Evolutionary conservation across 768 basidiomycete species (phyloP), one percentile per base, ranked within the genome.

Genomic region (Phaffia australis): DNA sequence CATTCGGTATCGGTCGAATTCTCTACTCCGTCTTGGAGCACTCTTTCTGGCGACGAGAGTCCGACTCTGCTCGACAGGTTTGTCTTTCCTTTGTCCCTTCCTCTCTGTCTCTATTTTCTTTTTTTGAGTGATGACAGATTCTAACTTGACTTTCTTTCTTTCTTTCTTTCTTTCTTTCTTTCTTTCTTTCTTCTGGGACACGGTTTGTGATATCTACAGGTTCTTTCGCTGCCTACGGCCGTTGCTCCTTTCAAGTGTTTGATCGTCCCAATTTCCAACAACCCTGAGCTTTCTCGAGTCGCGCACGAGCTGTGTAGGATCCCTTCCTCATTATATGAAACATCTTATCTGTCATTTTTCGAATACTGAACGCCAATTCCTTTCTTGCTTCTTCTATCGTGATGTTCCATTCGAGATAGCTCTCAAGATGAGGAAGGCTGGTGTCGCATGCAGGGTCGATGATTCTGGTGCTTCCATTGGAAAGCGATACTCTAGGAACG

Each of bases 201-300:
- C 48, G 59, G 59, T 60, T 60, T 54, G 52, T 49, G 16, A 14
- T 29, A 9, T 30, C 3, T 27, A 56, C 73, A 90, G 88, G 89
- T 97, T 29, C 83, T 98, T 32, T 95, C 93, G 16, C 81, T 97
- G 19, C 92, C 93, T 18, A 79, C 90, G 6, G 74, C 88, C 63
- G 87, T 98, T 21, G 94, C 94, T 3, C 95, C 94, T 16, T 94
- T 93, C 70, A 97, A 98, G 78, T 89, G 91, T 70, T 83, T 97
- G 72, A 94, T 99, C 76, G 91, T 97, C 51, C 92, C 95, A 18
- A 80, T 98, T 75, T 92, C 88, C 72, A 83, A 86, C 70, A 87
- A 86, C 75, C 81, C 87, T 25, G 87, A 88, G 70, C 89, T 97
- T 72, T 81, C 83, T 68, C 87, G 89, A 30, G 81, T 94, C 64